phyloP scores from a whole-genome alignment of 805 yeast species.

The Torulaspora franciscae region DNA sequence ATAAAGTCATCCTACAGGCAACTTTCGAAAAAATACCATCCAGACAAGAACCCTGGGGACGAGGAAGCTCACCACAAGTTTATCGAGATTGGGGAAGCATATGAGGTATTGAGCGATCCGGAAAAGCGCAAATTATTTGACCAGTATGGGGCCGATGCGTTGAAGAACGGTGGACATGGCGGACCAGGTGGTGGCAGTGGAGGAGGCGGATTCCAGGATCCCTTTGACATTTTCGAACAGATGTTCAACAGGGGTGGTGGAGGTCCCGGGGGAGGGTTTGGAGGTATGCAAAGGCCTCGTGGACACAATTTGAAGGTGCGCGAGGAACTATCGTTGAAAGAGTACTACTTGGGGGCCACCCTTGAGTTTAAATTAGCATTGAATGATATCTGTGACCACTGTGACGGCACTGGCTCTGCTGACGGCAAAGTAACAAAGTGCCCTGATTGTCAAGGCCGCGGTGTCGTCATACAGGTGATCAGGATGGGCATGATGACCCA shows the following conservation, averaged over 20 bases:
- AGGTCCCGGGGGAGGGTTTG: slow-evolving; percentile 47
- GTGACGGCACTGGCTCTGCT: slow-evolving; percentile 80
- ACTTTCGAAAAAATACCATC: slow-evolving; percentile 82
- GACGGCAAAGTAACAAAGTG: slow-evolving; percentile 72
- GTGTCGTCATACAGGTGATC: slow-evolving; percentile 56
- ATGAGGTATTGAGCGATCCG: slow-evolving; percentile 71
- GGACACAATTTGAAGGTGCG: slow-evolving; percentile 61
- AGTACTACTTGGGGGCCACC: slow-evolving; percentile 66
- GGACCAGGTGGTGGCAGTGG: slow-evolving; percentile 40
- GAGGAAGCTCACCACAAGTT: slow-evolving; percentile 81
- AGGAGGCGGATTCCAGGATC: slow-evolving; percentile 36
- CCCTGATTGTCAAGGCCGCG: slow-evolving; percentile 67
- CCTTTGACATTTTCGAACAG: slow-evolving; percentile 35
- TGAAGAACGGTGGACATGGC: slow-evolving; percentile 53
- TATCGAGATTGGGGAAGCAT: slow-evolving; percentile 89
- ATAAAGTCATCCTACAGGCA: slow-evolving; percentile 82
- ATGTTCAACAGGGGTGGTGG: slow-evolving; percentile 32
- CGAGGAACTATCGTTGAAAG: slow-evolving; percentile 53
- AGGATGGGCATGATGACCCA: slow-evolving; percentile 91
- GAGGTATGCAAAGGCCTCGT: slow-evolving; percentile 40
- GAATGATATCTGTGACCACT: slow-evolving; percentile 69
- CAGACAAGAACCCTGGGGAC: slow-evolving; percentile 84
- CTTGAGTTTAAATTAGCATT: slow-evolving; percentile 58
- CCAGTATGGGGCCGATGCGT: slow-evolving; percentile 69
- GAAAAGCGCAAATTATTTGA: slow-evolving; percentile 70